Evolutionary conservation across 192 early-diverging fungal species (phyloP).

Genomic region (Coemansia sp.): DNA sequence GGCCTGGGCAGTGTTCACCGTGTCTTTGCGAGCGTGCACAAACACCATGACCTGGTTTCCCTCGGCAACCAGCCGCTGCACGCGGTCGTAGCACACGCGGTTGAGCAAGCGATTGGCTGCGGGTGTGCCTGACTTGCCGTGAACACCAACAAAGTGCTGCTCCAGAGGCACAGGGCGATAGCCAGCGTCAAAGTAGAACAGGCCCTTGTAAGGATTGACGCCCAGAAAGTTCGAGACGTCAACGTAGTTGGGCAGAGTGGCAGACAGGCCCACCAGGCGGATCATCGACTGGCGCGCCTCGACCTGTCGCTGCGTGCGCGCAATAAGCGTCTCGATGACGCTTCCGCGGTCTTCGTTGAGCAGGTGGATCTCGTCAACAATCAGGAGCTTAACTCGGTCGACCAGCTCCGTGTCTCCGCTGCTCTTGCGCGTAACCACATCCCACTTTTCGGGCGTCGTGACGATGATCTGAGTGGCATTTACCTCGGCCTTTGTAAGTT

Average conservation of each 20-base stretch:
- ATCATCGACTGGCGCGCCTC: constrained; percentile 94
- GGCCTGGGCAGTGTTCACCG: constrained; percentile 88
- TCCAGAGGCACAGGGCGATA: constrained; percentile 95
- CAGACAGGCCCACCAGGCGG: constrained; percentile 94
- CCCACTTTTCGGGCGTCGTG: constrained; percentile 99
- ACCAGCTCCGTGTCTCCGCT: constrained; percentile 91
- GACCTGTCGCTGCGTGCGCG: constrained; percentile 87
- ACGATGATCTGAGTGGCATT: constrained; percentile 95
- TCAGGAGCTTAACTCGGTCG: constrained; percentile 90
- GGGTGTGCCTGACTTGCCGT: constrained; percentile 77
- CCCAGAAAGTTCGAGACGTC: constrained; percentile 92
- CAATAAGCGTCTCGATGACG: constrained; percentile 95
- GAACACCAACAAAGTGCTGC: constrained; percentile 93
- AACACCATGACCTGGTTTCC: constrained; percentile 99
- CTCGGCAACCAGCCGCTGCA: constrained; percentile 65
- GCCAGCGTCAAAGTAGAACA: constrained; percentile 95
- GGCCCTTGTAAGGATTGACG: constrained; percentile 88
- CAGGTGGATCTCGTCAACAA: constrained; percentile 98
- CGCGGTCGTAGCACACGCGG: constrained; percentile 83
- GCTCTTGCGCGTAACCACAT: constrained; percentile 96
- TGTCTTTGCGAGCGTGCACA: constrained; percentile 97
- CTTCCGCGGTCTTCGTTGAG: constrained; percentile 94
- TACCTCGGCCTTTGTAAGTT: constrained; percentile 94
- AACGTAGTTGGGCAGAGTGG: constrained; percentile 96
- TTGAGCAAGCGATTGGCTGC: constrained; percentile 71